A percentile compares a stretch with the other conserved stretches of the same genome.
phyloP scores from a whole-genome alignment of 352 stramenopile genomes.

The Phytophthora agathidicida region DNA sequence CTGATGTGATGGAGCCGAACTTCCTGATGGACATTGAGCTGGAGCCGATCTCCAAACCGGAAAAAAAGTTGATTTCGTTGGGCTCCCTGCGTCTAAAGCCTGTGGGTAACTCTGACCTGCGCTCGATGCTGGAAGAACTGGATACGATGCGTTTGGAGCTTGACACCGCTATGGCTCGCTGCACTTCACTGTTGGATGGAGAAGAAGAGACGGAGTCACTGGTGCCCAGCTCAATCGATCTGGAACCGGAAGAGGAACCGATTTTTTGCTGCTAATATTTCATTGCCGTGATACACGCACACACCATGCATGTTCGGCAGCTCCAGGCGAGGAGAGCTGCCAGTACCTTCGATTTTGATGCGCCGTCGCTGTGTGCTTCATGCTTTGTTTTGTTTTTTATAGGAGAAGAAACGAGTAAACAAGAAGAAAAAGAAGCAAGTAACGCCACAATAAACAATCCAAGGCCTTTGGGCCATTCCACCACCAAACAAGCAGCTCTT shows the following conservation, averaged over 20 bases:
- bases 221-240: background rate
- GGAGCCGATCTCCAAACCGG: conserved; percentile 36
- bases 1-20: conserved; percentile 30
- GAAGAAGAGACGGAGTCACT: conserved; percentile 21
- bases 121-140: conserved; percentile 47
- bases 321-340: background rate
- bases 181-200: conserved; percentile 31
- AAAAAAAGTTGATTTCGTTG: conserved; percentile 25
- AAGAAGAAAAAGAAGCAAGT: conserved; percentile 31
- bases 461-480: conserved; percentile 15
- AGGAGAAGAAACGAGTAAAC: conserved; percentile 20
- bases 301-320: conserved; percentile 1
- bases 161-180: conserved; percentile 37
- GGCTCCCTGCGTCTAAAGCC: conserved; percentile 21
- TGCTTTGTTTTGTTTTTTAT: conserved; percentile 40
- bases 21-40: conserved; percentile 51
- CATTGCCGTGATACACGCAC: conserved; percentile 17
- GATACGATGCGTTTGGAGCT: conserved; percentile 45
- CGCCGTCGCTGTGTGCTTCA: conserved; percentile 11
- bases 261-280: conserved; percentile 44
- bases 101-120: conserved; percentile 38
- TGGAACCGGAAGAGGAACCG: conserved; percentile 37
- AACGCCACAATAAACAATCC: conserved; percentile 40
- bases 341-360: conserved; percentile 25
- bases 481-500: background rate